Percentiles rank a stretch among this genome's conserved stretches.
Evolutionary conservation across 805 yeast genomes (phyloP).

Genomic region (Schwanniomyces sp.): DNA sequence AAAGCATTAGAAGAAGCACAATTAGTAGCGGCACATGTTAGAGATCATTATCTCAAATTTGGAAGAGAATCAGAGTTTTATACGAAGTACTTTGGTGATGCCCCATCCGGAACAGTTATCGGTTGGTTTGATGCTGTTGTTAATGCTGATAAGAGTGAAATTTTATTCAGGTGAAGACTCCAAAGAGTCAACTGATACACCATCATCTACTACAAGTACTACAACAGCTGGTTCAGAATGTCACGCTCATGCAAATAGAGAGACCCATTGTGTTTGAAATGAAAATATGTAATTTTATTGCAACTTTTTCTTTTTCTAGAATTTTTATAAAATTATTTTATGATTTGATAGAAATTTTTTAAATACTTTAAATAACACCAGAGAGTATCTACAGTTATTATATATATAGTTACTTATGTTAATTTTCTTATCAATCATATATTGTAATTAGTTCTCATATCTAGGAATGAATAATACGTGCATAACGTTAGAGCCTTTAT

Average conservation of each 20-base stretch:
- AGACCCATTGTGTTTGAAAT: constrained; percentile 14
- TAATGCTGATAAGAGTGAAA: constrained; percentile 30
- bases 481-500: no score
- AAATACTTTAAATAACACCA: no score
- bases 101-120: constrained; percentile 32
- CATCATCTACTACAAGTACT: constrained; percentile 1
- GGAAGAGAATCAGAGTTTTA: constrained; percentile 32
- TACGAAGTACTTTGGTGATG: constrained; percentile 37
- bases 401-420: no score
- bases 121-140: constrained; percentile 33
- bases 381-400: no score
- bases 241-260: constrained; percentile 17
- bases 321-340: no score
- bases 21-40: constrained; percentile 32
- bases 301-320: no score
- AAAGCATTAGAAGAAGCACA: constrained; percentile 28
- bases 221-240: constrained; percentile 6
- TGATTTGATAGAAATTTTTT: no score
- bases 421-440: no score
- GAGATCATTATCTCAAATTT: constrained; percentile 29
- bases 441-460: no score
- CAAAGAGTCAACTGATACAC: not conserved
- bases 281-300: not conserved
- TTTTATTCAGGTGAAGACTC: constrained; percentile 19
- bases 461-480: no score